Base-by-base conservation (phyloP, 352 stramenopile genomes). In the Pythium folliculosum region DNA sequence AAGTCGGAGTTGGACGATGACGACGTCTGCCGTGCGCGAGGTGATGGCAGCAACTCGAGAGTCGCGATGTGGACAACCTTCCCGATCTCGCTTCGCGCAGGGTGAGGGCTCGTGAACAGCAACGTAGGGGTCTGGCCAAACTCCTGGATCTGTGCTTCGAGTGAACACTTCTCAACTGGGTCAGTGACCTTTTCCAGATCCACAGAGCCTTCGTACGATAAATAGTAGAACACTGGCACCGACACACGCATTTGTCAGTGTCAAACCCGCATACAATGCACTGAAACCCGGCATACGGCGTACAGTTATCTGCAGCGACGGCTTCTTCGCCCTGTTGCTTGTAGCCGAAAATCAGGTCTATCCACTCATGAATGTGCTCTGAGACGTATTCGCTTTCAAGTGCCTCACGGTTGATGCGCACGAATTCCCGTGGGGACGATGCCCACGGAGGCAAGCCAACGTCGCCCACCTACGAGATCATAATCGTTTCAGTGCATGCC, bases 361-460 rank as follows among this genome's bases (percentile, higher is more conserved):
- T 92, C 86, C 86, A 95, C 57, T 92, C 68, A 59, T 95, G 84
- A 52, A 95, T 72, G 38, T 91, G 77, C 12, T 75, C 72, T 1
- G 81, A 92, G 2, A 93, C 84, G 52, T 88, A 79, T 5, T 92
- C 83, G 35, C 80, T 89, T 67, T 95, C 86, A n/a, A 95, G 67
- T 0, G 86, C 84, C 72, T 91, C 70, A 3, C 82, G 77, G 45
- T 90, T 80, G 25, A 81, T 86, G n/a, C 76, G 79, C 23, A 93
- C 77, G 77, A 96, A 97, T 7, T 81, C 77, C 43, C 83, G 78
- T 21, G 96, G 81, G 22, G 76, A 94, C 30, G 86, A 87, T 37
- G 97, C 96, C 96, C 97, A 99, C 4, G 91, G 79, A 25, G 97
- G 97, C 21, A 99, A 75, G 53, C 91, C 80, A 5, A 99, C 97